Evolutionary conservation across 2,329 filamentous ascomycete genomes (phyloP).

Genomic region (Hypoxylon sp.): DNA sequence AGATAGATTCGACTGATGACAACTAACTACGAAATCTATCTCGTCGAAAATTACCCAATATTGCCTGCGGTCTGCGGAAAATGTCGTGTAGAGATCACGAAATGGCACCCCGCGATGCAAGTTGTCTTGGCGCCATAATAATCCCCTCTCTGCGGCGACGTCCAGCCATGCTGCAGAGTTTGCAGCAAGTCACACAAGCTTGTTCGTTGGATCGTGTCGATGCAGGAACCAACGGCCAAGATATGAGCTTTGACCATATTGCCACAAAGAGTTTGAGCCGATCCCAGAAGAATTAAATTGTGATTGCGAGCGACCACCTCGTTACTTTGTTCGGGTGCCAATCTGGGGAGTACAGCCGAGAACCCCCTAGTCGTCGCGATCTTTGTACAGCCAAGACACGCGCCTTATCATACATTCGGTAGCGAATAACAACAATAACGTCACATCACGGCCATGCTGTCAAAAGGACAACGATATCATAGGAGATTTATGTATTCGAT

Average conservation of each 20-base stretch:
- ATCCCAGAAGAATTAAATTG: constrained; percentile 38
- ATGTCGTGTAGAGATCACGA: constrained; percentile 31
- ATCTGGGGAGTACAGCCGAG: constrained; percentile 46
- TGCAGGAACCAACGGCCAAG: constrained; percentile 36
- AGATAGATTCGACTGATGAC: constrained; percentile 21
- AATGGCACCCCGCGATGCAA: constrained; percentile 31
- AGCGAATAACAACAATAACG: constrained; percentile 31
- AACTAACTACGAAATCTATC: constrained; percentile 20
- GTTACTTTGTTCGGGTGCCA: constrained; percentile 41
- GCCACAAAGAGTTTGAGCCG: constrained; percentile 17
- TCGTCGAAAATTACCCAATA: constrained; percentile 27
- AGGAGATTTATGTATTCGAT: not conserved
- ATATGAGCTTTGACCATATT: constrained; percentile 34
- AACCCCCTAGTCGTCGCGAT: constrained; percentile 29
- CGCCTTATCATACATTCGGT: constrained; percentile 24
- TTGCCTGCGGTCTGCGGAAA: constrained; percentile 24
- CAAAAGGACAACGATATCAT: constrained; percentile 6
- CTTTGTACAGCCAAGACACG: constrained; percentile 16
- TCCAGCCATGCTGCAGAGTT: constrained; percentile 32
- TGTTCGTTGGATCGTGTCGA: constrained; percentile 28
- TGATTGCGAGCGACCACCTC: constrained; percentile 43
- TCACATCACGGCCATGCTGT: constrained; percentile 29
- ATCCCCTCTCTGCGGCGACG: not conserved
- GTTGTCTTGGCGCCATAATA: constrained; percentile 22
- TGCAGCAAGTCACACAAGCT: constrained; percentile 33